Evolutionary conservation across 768 basidiomycete species (phyloP).

Genomic region (Serendipita vermifera): DNA sequence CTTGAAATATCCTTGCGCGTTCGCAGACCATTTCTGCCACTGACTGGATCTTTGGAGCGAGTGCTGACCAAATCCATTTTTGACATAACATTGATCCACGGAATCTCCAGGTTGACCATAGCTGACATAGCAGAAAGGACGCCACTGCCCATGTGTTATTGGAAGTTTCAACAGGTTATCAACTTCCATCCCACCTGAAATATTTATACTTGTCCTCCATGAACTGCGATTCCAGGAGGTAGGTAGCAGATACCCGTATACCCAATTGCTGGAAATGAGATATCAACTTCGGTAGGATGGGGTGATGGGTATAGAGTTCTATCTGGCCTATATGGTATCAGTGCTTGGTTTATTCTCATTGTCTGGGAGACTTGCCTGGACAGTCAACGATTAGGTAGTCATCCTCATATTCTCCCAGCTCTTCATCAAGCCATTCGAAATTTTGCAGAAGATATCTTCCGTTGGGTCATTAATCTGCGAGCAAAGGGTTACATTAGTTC

Average conservation of each 20-base stretch:
- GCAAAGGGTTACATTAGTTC: conserved; percentile 29
- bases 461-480: conserved; percentile 8
- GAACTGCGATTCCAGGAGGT: conserved; percentile 95
- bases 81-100: conserved; percentile 96
- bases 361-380: conserved; percentile 42
- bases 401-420: conserved; percentile 86
- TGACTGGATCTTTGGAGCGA: conserved; percentile 44
- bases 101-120: conserved; percentile 95
- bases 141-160: conserved; percentile 39
- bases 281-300: conserved; percentile 86
- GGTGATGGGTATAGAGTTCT: conserved; percentile 96
- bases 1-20: conserved; percentile 71
- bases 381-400: conserved; percentile 93
- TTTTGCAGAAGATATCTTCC: conserved; percentile 87
- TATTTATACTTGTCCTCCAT: conserved; percentile 99
- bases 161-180: conserved; percentile 1
- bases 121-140: conserved; percentile 97
- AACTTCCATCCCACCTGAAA: conserved; percentile 50
- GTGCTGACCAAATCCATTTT: conserved; percentile 94
- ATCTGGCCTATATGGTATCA: conserved; percentile 60
- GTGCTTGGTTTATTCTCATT: background rate
- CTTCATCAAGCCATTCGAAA: conserved; percentile 97
- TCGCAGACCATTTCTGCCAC: conserved; percentile 59
- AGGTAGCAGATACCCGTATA: conserved; percentile 77
- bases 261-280: conserved; percentile 58